Evolutionary conservation across 192 early-diverging fungal genomes (phyloP), one percentile per base, ranked within the genome.

Genomic region (Linnemannia elongata): DNA sequence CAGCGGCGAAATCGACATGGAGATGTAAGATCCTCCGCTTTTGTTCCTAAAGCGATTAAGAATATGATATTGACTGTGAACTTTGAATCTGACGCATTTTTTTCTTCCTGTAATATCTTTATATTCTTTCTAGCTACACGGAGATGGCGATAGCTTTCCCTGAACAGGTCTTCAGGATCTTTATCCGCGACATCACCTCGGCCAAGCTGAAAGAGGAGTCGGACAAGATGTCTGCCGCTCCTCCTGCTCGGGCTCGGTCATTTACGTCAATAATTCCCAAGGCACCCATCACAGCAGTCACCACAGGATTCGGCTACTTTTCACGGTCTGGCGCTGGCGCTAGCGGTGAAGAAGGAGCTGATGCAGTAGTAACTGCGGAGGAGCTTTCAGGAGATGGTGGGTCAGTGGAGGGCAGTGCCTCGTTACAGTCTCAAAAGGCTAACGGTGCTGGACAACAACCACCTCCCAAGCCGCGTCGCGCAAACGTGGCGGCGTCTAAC

Each of bases 1-100:
- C 82, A 94, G 94, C 70, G 98, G 97, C 57, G 97, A 99, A 88
- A 90, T 94, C 52, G 98, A 99, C 74, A 90, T 96, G 69, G 97
- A 99, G 88, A 94, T 95, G 74, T 98, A 91, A 82, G 38, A 82
- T 87, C 20, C 97, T 4, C 76, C 5, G 15, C 20, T 6, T 17
- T 13, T 20, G 5, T 52, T 20, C 3, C 18, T 17, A 90, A 27
- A 76, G 80, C 4, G 97, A 97, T 87, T 76, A 88, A 96, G 66
- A 96, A 97, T 77, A 94, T 95, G 24, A 82, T 30, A 49, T 77
- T 4, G 6, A 33, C 60, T 78, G 38, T 49, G 24, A 24, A 36
- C n/a, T 9, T 22, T 44, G 33, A 77, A 69, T 8, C 8, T 77
- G 63, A 22, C 39, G 7, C 2, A 45, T 63, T 73, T 20, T 70